Conservation (phyloP, 2,329 filamentous ascomycete species). For the Aureobasidium sp. region DNA sequence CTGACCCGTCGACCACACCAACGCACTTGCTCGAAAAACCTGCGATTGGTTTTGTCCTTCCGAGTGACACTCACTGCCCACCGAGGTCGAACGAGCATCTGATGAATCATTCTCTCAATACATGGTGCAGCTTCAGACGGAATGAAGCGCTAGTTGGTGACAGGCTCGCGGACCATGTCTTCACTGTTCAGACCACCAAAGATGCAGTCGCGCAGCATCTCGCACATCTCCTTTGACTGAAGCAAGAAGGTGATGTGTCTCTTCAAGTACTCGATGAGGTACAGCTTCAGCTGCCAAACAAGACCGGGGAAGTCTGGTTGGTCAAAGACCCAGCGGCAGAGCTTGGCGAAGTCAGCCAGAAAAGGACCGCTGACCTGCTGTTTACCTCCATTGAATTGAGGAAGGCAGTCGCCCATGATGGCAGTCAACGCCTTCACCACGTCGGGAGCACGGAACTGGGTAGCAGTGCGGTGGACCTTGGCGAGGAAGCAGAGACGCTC, state of each 20-base stretch:
- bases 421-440: background rate
- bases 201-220: slow-evolving; percentile 2
- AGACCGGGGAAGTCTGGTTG: background rate
- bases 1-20: background rate
- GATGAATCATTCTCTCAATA: background rate
- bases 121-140: background rate
- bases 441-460: background rate
- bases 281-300: background rate
- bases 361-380: background rate
- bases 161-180: background rate
- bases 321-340: slow-evolving; percentile 2
- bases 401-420: background rate
- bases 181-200: background rate
- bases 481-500: background rate
- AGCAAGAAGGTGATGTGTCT: background rate
- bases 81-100: background rate
- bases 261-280: background rate
- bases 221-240: background rate
- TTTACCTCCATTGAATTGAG: background rate
- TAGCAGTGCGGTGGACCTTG: slow-evolving; percentile 3
- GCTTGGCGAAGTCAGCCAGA: background rate
- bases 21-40: background rate
- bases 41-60: background rate
- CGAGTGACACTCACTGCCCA: background rate
- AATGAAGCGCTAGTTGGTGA: background rate